A percentile compares a stretch with the other conserved stretches of the same genome.
These are phyloP conservation scores for Thinopyrum elongatum DNA, from an alignment of 176 grass and related monocot species.

Conservation along the genomic window DNA sequence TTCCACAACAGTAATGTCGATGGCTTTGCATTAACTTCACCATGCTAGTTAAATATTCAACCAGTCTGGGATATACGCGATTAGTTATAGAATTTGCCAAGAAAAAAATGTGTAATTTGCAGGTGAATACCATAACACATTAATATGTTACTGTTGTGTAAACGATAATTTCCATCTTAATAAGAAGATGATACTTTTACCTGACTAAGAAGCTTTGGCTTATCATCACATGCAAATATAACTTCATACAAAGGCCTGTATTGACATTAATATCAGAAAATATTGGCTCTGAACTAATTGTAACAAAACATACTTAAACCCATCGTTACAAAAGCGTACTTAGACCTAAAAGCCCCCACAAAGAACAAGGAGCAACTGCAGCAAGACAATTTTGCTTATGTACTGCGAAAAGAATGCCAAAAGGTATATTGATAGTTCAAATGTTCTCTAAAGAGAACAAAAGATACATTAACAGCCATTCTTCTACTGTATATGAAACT, in stretches of 20 bases:
- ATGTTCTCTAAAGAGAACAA: too few species aligned
- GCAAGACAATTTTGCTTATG: neutral
- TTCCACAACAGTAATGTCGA: neutral
- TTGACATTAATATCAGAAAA: constrained; percentile 42
- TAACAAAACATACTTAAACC: constrained; percentile 9
- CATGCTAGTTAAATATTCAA: neutral
- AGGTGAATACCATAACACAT: neutral
- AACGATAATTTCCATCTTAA: constrained; percentile 23
- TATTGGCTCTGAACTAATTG: constrained; percentile 1
- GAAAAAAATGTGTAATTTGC: neutral
- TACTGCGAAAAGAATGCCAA: neutral
- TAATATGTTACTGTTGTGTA: constrained; percentile 8
- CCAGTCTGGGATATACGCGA: neutral
- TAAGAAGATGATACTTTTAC: constrained; percentile 45
- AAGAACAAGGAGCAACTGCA: neutral
- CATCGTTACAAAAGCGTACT: too few species aligned
- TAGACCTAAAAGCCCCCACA: neutral
- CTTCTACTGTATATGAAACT: too few species aligned
- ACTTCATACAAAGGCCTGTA: constrained; percentile 70
- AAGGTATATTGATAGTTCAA: neutral
- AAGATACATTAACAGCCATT: too few species aligned
- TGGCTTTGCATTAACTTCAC: neutral
- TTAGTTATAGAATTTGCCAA: neutral
- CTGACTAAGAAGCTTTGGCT: constrained; percentile 78
- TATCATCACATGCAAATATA: constrained; percentile 79